Conservation (phyloP, 106 monocot genomes). For the Dioscorea alata region DNA sequence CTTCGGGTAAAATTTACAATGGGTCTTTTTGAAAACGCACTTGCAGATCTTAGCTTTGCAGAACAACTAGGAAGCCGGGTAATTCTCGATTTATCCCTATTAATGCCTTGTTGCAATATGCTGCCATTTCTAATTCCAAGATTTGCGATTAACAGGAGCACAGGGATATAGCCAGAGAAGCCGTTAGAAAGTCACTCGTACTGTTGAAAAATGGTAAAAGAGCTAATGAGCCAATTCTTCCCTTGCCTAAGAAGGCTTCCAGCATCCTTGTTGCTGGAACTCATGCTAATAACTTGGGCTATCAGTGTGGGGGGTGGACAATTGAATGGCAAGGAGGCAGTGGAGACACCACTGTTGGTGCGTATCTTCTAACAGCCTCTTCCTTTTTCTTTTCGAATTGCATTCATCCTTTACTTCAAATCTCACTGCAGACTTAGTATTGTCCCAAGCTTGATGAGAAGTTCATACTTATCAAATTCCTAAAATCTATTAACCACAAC, state of each 20-base stretch:
- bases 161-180: constrained; percentile 54
- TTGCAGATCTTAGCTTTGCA: constrained; percentile 18
- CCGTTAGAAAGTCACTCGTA: constrained; percentile 59
- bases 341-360: constrained; percentile 35
- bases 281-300: constrained; percentile 56
- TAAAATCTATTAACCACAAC: too few relatives aligned
- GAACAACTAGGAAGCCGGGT: constrained; percentile 39
- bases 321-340: constrained; percentile 53
- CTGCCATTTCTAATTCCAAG: neutral
- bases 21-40: constrained; percentile 49
- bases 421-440: too few relatives aligned
- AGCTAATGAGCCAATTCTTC: constrained; percentile 22
- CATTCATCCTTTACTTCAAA: too few relatives aligned
- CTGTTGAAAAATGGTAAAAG: constrained; percentile 53
- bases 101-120: too few relatives aligned
- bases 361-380: neutral
- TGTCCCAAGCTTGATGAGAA: too few relatives aligned
- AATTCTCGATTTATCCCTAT: neutral
- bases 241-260: constrained; percentile 36
- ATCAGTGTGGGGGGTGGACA: constrained; percentile 66
- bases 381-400: too few relatives aligned
- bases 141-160: constrained; percentile 24
- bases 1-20: constrained; percentile 40
- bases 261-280: constrained; percentile 50
- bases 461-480: too few relatives aligned